Conservation (phyloP, 495 filamentous ascomycete genomes). For the Lineolata rhizophorae region DNA sequence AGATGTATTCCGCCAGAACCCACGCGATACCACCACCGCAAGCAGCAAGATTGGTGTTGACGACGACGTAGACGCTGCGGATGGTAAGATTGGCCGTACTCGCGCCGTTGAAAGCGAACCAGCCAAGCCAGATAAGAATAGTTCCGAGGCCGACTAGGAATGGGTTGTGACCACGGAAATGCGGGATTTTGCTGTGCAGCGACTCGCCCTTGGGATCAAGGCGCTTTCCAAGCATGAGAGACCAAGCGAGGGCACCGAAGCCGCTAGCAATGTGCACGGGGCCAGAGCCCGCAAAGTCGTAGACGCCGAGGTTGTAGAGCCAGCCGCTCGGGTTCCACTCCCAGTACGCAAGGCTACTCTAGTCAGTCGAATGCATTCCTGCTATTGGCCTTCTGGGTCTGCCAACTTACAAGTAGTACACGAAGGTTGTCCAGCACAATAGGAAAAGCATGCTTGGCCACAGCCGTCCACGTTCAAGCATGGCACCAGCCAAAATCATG, state of each 20-base stretch:
- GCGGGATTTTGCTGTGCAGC: conserved; percentile 5
- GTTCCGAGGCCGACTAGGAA: conserved; percentile 24
- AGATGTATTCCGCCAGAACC: conserved; percentile 10
- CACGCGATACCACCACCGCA: conserved; percentile 11
- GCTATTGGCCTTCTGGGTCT: not conserved
- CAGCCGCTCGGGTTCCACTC: conserved; percentile 11
- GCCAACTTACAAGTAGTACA: conserved; percentile 7
- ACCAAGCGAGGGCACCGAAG: conserved; percentile 25
- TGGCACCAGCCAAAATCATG: conserved; percentile 11
- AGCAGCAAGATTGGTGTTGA: conserved; percentile 12
- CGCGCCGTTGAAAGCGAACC: conserved; percentile 14
- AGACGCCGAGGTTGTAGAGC: conserved; percentile 45
- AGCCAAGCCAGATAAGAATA: conserved; percentile 33
- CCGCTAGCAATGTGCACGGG: conserved; percentile 89
- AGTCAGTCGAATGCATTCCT: not conserved
- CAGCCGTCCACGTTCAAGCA: conserved; percentile 10
- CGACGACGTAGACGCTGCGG: conserved; percentile 9
- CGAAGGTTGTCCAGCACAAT: conserved; percentile 11
- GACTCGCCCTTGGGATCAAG: conserved; percentile 2
- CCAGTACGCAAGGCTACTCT: conserved; percentile 7
- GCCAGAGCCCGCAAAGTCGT: conserved; percentile 88
- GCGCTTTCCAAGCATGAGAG: conserved; percentile 7
- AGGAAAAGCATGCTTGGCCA: conserved; percentile 8
- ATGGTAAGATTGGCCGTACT: conserved; percentile 8
- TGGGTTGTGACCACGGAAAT: conserved; percentile 10